Conservation (phyloP, 306 rosid species). For the Boehmeria nivea region DNA sequence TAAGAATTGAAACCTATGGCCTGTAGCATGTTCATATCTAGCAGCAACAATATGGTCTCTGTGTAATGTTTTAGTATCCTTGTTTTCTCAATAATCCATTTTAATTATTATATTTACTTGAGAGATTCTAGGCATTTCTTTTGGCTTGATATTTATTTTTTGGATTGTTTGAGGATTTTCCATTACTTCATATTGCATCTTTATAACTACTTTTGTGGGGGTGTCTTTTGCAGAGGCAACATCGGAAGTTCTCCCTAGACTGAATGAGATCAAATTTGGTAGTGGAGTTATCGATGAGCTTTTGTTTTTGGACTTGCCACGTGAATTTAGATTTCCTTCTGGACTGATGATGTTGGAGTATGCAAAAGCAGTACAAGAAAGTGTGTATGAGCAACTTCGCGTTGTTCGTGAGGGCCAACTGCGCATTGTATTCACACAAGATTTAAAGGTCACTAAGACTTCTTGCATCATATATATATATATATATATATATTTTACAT, state of each 20-base stretch:
- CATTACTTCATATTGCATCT: not conserved
- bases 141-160: not conserved
- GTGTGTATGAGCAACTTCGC: conserved; percentile 94
- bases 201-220: conserved; percentile 16
- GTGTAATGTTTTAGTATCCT: not conserved
- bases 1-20: not conserved
- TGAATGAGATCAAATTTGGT: conserved; percentile 87
- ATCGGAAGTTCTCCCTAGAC: conserved; percentile 92
- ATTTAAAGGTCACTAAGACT: conserved; percentile 57
- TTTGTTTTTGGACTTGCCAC: conserved; percentile 79
- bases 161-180: not conserved
- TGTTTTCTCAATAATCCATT: not conserved
- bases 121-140: too few species aligned
- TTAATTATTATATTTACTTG: too few species aligned
- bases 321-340: conserved; percentile 64
- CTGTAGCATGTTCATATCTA: not conserved
- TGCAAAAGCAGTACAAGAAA: conserved; percentile 89
- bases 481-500: not conserved
- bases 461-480: not conserved
- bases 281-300: conserved; percentile 96
- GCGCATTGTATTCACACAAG: conserved; percentile 77
- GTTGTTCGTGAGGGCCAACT: conserved; percentile 98
- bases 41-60: too few species aligned
- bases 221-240: conserved; percentile 72
- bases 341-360: conserved; percentile 88